These are phyloP conservation scores for Podochytrium sp. DNA, from an alignment of 192 early-diverging fungal genomes.

Conservation along the genomic window DNA sequence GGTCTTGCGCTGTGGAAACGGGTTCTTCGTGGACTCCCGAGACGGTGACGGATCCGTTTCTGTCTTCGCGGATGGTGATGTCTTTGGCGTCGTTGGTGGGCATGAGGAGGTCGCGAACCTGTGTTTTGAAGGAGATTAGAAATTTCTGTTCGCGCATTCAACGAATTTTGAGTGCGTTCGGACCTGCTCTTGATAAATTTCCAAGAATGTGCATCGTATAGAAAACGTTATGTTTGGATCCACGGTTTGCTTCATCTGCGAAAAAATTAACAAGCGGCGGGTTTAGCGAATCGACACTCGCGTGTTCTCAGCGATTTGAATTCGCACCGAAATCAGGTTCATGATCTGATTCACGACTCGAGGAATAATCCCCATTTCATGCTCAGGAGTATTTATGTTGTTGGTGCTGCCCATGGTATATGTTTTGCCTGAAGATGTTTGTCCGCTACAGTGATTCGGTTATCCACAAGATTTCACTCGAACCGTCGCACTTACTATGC, in stretches of 20 bases:
- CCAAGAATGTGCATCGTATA: slow-evolving; percentile 51
- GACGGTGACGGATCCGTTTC: slow-evolving; percentile 45
- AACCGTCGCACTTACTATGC: slow-evolving; percentile 54
- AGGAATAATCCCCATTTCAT: slow-evolving; percentile 55
- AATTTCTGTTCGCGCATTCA: not conserved
- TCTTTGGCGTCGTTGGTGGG: slow-evolving; percentile 37
- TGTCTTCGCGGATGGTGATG: slow-evolving; percentile 51
- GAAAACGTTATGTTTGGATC: slow-evolving; percentile 35
- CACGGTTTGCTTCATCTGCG: slow-evolving; percentile 18
- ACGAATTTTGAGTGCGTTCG: too few species aligned
- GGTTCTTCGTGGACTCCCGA: slow-evolving; percentile 44
- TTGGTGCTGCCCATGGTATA: slow-evolving; percentile 58
- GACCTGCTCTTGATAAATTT: slow-evolving; percentile 66
- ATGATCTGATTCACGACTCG: slow-evolving; percentile 50
- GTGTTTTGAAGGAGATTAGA: not conserved
- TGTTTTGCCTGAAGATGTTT: slow-evolving; percentile 59
- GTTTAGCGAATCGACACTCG: too few species aligned
- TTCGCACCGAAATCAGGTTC: slow-evolving; percentile 26
- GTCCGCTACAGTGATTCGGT: slow-evolving; percentile 37
- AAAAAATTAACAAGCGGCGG: too few species aligned
- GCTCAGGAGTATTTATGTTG: slow-evolving; percentile 11
- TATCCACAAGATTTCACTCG: not conserved
- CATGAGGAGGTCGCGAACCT: slow-evolving; percentile 52
- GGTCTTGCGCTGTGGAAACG: slow-evolving; percentile 29
- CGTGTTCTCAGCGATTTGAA: not conserved